Evolutionary conservation across 352 stramenopile genomes (phyloP), one percentile per base, ranked within the genome.

Genomic region (Phytophthora meadii): DNA sequence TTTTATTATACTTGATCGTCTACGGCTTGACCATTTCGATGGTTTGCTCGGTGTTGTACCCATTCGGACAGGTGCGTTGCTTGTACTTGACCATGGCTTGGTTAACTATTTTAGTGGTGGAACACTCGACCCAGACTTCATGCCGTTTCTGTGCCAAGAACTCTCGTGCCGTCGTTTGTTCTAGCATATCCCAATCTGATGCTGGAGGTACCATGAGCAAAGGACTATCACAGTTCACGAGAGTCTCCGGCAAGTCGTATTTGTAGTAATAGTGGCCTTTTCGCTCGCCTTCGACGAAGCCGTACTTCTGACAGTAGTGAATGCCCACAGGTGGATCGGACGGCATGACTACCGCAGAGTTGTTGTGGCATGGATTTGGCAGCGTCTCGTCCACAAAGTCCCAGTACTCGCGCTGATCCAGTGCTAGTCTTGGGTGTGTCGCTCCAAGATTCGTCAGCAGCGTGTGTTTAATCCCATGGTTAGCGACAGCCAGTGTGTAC

Each of bases 301-400:
- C 78, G 27, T 82, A 85, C 48, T 79, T 72, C 56, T 81, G 80
- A 45, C 72, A 87, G 56, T 87, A 88, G 62, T 88, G 80, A 30
- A 88, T 59, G 5, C 55, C 68, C 45, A 83, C 71, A 9, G 77
- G 79, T 41, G 80, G 70, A 19, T 77, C 63, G 7, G 28, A 28
- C 1, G 80, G 80, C 41, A 88, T 64, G 27, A 77, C 76, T 7
- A 88, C 68, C 11, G 65, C 55, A 9, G 50, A 53, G 30, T 44
- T 34, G 36, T 84, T 67, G 5, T 52, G 44, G 56, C 79, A 86
- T 19, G 77, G 79, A 50, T 86, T 86, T 7, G 68, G 25, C 30
- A 76, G 61, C 4, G 32, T 60, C 24, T 61, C 63, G 5, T 57
- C 27, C 11, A 82, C 54, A 45, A 85, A 87, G 10, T 65, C 41